Evolutionary conservation across 1,284 basidiomycete genomes (phyloP), one percentile per base, ranked within the genome.

Genomic region (Bjerkandera adusta): DNA sequence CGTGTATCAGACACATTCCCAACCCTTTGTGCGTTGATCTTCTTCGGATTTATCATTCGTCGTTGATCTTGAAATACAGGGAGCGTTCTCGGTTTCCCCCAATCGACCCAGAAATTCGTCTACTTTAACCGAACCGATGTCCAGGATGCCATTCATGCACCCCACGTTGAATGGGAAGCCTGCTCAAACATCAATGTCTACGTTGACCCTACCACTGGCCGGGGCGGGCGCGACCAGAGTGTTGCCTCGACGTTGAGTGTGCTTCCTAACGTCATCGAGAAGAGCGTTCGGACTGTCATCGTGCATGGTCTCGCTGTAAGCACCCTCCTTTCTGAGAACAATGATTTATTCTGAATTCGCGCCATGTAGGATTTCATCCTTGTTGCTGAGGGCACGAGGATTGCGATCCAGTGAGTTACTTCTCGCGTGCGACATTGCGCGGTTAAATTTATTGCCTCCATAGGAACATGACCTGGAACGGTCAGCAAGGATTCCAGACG

Each of bases 81-180:
- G 77, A 77, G 75, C 54, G 76, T 79, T 3, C 66, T 79, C 26
- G 77, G 76, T 4, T 78, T 78, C 65, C 76, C 77, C n/a, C 65
- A 72, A 7, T 69, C 71, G 4, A 79, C 75, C 0, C 76, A 79
- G 56, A 58, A 77, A 48, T 78, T 78, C 51, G 55, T 68, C 27
- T 68, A 69, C 51, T 69, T 68, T 58, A 69, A 68, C 34, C 50
- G 66, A 13, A 16, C 16, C 24, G 48, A 77, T 70, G 79, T 83
- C 3, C 77, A 81, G 71, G 67, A 74, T 47, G 78, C 76, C 0
- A 77, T 82, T 33, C 79, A 82, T 52, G 81, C 79, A 2, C 79
- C 80, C 13, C 73, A 76, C 52, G 73, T 79, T 48, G 60, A 58
- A 25, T 83, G 80, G 79, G 59, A 62, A 12, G 58, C 61, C 21